Conservation (phyloP, 805 yeast species). For the Metschnikowia chrysomelidarum region DNA sequence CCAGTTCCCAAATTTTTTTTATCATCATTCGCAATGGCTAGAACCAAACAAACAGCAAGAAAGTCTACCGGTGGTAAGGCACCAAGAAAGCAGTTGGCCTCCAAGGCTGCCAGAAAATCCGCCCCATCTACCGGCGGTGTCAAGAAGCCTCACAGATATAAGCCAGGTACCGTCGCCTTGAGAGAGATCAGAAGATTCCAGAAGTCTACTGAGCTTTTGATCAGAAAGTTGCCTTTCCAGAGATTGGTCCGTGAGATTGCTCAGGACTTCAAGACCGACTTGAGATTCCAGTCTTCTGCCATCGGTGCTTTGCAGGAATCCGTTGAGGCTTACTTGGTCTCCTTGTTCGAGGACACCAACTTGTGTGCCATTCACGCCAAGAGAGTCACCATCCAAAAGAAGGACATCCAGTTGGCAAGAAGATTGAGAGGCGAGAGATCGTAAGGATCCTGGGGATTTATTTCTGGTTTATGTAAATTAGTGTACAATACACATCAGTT, state of each 20-base stretch:
- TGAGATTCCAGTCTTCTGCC: slow-evolving; percentile 97
- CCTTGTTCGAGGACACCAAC: slow-evolving; percentile 96
- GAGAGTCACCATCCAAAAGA: slow-evolving; percentile 98
- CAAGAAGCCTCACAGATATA: slow-evolving; percentile 92
- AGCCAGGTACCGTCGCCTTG: slow-evolving; percentile 96
- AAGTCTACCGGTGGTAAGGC: slow-evolving; percentile 95
- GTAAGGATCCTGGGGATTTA: slow-evolving; percentile 30
- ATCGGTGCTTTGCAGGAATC: slow-evolving; percentile 98
- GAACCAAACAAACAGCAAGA: slow-evolving; percentile 94
- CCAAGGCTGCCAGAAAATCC: slow-evolving; percentile 90
- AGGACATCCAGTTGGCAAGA: slow-evolving; percentile 96
- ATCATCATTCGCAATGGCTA: slow-evolving; percentile 56
- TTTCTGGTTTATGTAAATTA: slow-evolving; percentile 16
- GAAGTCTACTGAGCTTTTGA: slow-evolving; percentile 90
- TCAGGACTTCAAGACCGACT: slow-evolving; percentile 87
- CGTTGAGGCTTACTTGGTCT: slow-evolving; percentile 95
- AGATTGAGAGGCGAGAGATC: slow-evolving; percentile 97
- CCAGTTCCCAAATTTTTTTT: background rate
- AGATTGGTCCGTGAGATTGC: slow-evolving; percentile 96
- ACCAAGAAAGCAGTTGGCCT: slow-evolving; percentile 90
- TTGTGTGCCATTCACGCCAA: slow-evolving; percentile 98
- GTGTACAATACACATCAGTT: slow-evolving; percentile 20
- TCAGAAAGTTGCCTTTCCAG: slow-evolving; percentile 96
- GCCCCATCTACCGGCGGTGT: slow-evolving; percentile 94
- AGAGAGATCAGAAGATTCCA: slow-evolving; percentile 98